These are phyloP conservation scores for Inosperma sp. DNA, from an alignment of 768 basidiomycete species.

Conservation along the genomic window DNA sequence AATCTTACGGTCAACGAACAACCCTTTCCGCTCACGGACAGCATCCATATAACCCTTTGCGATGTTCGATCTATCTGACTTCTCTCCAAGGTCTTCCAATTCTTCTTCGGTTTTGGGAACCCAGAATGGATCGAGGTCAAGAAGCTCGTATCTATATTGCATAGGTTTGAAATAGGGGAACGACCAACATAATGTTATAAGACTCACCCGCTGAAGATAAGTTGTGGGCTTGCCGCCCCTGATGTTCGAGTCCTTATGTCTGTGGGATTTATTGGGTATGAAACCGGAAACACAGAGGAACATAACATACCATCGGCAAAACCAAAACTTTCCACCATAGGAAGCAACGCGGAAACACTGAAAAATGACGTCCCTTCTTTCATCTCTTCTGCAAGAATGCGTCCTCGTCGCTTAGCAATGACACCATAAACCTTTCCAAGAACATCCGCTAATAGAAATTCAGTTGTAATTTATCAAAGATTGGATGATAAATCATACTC, in stretches of 20 bases:
- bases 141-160: constrained; percentile 72
- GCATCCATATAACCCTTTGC: constrained; percentile 90
- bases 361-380: constrained; percentile 97
- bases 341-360: constrained; percentile 83
- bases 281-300: not conserved
- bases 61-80: constrained; percentile 89
- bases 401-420: constrained; percentile 83
- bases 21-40: constrained; percentile 87
- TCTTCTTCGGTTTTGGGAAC: constrained; percentile 97
- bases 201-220: constrained; percentile 89
- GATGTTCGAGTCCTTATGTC: constrained; percentile 96
- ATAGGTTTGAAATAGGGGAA: constrained; percentile 6
- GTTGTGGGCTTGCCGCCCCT: constrained; percentile 93
- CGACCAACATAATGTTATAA: not conserved
- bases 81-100: constrained; percentile 93
- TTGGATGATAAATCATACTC: constrained; percentile 49
- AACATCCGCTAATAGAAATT: constrained; percentile 68
- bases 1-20: constrained; percentile 93
- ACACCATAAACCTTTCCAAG: constrained; percentile 97
- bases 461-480: constrained; percentile 8
- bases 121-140: constrained; percentile 96
- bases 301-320: constrained; percentile 80
- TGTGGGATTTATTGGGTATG: constrained; percentile 27
- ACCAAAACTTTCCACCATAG: constrained; percentile 96
- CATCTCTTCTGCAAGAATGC: constrained; percentile 97